Conservation (phyloP, 169 alveolate genomes). For the Plasmodium knowlesi region DNA sequence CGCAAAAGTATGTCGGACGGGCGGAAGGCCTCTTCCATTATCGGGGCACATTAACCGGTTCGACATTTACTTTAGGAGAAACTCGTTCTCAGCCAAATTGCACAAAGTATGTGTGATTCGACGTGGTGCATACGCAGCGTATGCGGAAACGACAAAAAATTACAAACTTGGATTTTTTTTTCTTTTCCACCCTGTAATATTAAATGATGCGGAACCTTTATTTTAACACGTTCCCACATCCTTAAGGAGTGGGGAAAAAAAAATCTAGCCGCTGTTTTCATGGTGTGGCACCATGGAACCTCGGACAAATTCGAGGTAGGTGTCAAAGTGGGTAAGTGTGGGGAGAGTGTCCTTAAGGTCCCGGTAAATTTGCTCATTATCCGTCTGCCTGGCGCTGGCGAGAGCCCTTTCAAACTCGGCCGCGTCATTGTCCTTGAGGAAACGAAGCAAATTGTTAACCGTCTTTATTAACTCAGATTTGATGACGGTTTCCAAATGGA, state of each 20-base stretch:
- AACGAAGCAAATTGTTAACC: slow-evolving; percentile 7
- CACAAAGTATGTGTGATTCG: not conserved
- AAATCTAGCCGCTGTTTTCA: not conserved
- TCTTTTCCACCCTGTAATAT: not conserved
- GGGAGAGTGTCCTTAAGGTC: slow-evolving; percentile 20
- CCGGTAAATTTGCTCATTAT: slow-evolving; percentile 23
- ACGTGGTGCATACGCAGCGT: not conserved
- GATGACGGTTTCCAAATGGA: slow-evolving; percentile 18
- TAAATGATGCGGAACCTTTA: not conserved
- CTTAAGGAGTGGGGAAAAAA: not conserved
- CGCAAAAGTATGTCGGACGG: not conserved
- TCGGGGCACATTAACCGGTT: not conserved
- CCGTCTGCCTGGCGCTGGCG: not conserved
- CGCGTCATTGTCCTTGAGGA: slow-evolving; percentile 16
- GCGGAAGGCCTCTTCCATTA: not conserved
- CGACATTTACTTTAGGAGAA: not conserved
- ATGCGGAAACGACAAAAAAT: not conserved
- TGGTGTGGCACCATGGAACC: not conserved
- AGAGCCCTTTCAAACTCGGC: slow-evolving; percentile 22
- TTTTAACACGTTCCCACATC: not conserved
- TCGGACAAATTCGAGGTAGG: slow-evolving; percentile 32
- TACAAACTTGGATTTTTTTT: not conserved
- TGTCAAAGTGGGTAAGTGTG: slow-evolving; percentile 27
- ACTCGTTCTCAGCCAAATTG: not conserved
- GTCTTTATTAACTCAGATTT: slow-evolving; percentile 44